These are phyloP conservation scores for Termitomyces sp. DNA, from an alignment of 768 basidiomycete species.

Conservation along the genomic window DNA sequence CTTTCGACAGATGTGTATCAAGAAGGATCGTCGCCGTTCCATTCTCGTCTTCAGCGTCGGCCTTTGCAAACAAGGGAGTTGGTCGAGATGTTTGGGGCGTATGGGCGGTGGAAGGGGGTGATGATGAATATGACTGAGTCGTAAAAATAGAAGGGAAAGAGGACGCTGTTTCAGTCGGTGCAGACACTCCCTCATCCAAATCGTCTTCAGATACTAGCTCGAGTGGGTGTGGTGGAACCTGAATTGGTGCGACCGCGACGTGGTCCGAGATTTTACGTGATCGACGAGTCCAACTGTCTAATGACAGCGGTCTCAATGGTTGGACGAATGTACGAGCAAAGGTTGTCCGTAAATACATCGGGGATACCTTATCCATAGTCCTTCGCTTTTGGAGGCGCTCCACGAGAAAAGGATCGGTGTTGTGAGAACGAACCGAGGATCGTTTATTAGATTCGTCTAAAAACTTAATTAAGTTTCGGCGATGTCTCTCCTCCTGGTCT, in stretches of 20 bases:
- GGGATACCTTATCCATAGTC: slow-evolving; percentile 28
- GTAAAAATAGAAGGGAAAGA: slow-evolving; percentile 4
- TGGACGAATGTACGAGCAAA: slow-evolving; percentile 7
- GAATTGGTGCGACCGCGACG: background rate
- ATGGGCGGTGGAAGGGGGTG: slow-evolving; percentile 3
- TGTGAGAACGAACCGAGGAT: slow-evolving; percentile 22
- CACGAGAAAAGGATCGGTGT: slow-evolving; percentile 21
- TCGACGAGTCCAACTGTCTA: slow-evolving; percentile 9
- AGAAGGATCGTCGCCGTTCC: slow-evolving; percentile 16
- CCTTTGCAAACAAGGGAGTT: background rate
- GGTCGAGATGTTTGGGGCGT: background rate
- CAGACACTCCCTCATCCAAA: slow-evolving; percentile 5
- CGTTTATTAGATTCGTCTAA: slow-evolving; percentile 29
- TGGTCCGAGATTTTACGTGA: background rate
- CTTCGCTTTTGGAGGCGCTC: slow-evolving; percentile 27
- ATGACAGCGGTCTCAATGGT: slow-evolving; percentile 12
- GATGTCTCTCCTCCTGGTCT: slow-evolving; percentile 23
- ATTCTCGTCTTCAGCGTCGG: slow-evolving; percentile 1
- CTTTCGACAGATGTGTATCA: slow-evolving; percentile 1
- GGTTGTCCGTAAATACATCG: slow-evolving; percentile 28
- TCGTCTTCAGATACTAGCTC: slow-evolving; percentile 5
- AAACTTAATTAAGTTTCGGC: slow-evolving; percentile 32
- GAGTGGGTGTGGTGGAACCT: background rate
- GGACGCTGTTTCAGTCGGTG: background rate
- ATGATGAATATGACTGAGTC: slow-evolving; percentile 6